Evolutionary conservation across 495 filamentous ascomycete genomes (phyloP).

Genomic region (Sphaerosporella brunnea): DNA sequence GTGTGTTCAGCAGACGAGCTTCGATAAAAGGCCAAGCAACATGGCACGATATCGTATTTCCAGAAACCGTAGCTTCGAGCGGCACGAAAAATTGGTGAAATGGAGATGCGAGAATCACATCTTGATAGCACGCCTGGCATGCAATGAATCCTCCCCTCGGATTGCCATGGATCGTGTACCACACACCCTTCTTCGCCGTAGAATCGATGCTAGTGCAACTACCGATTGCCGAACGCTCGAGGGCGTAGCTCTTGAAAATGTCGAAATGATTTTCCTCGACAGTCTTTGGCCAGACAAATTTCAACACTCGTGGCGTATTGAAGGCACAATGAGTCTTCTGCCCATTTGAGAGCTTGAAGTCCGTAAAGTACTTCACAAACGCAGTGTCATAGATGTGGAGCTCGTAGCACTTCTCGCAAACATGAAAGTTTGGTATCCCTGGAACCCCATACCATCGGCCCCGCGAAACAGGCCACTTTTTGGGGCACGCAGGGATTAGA

Average conservation of each 20-base stretch:
- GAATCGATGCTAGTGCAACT: slow-evolving; percentile 1
- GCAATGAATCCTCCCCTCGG: slow-evolving; percentile 1
- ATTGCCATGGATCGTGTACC: background rate
- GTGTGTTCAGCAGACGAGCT: background rate
- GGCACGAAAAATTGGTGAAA: background rate
- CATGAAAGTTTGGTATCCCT: background rate
- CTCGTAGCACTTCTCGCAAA: slow-evolving; percentile 7
- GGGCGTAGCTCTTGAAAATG: slow-evolving; percentile 1
- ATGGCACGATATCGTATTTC: slow-evolving; percentile 3
- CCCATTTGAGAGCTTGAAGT: background rate
- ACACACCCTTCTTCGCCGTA: background rate
- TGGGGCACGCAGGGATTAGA: slow-evolving; percentile 5
- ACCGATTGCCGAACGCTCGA: background rate
- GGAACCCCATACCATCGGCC: slow-evolving; percentile 4
- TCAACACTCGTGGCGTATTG: slow-evolving; percentile 5
- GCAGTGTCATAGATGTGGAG: slow-evolving; percentile 5
- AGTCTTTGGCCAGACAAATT: slow-evolving; percentile 4
- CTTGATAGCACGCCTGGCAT: slow-evolving; percentile 7
- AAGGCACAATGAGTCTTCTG: slow-evolving; percentile 1
- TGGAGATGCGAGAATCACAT: slow-evolving; percentile 2
- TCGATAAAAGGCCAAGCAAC: slow-evolving; percentile 5
- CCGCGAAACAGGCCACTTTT: background rate
- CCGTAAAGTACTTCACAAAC: background rate
- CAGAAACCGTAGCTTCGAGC: background rate
- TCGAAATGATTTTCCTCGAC: background rate